These are phyloP conservation scores for Xylariales sp. DNA, from an alignment of 2,329 filamentous ascomycete genomes.

Conservation along the genomic window DNA sequence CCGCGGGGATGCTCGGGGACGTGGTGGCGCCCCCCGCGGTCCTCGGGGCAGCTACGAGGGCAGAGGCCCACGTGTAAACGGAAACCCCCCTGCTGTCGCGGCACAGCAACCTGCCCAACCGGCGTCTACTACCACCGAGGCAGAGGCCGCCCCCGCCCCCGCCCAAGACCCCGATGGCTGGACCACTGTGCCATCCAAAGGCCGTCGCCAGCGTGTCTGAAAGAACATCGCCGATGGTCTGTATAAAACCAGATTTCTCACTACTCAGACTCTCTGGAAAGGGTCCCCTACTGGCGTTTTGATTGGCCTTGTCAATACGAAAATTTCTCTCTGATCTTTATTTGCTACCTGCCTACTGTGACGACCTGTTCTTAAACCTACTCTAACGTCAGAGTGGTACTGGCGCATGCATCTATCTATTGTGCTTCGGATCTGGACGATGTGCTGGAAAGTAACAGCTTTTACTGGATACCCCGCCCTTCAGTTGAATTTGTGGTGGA, in stretches of 20 bases:
- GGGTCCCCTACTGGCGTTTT: slow-evolving; percentile 41
- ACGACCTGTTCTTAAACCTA: slow-evolving; percentile 36
- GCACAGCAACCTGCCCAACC: slow-evolving; percentile 47
- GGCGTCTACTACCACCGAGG: slow-evolving; percentile 43
- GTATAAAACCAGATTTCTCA: slow-evolving; percentile 46
- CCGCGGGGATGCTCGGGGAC: slow-evolving; percentile 52
- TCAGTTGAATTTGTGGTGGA: slow-evolving; percentile 27
- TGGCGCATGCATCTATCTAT: slow-evolving; percentile 25
- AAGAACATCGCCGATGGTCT: slow-evolving; percentile 27
- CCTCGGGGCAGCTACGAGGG: slow-evolving; percentile 59
- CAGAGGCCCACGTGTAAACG: slow-evolving; percentile 63
- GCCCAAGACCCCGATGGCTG: slow-evolving; percentile 70
- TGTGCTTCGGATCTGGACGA: slow-evolving; percentile 29
- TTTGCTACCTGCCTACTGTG: slow-evolving; percentile 36
- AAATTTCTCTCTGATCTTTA: slow-evolving; percentile 40
- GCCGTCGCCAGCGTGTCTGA: slow-evolving; percentile 49
- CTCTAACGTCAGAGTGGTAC: slow-evolving; percentile 28
- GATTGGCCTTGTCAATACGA: slow-evolving; percentile 42
- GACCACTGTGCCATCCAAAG: slow-evolving; percentile 66
- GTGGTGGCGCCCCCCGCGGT: slow-evolving; percentile 59
- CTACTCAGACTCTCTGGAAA: slow-evolving; percentile 41
- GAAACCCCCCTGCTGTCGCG: slow-evolving; percentile 51
- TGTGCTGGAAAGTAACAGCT: slow-evolving; percentile 30
- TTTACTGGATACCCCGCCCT: slow-evolving; percentile 36
- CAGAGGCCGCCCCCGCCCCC: slow-evolving; percentile 53